Base-by-base conservation (phyloP, 192 early-diverging fungal species). In the Umbelopsis isabellina region DNA sequence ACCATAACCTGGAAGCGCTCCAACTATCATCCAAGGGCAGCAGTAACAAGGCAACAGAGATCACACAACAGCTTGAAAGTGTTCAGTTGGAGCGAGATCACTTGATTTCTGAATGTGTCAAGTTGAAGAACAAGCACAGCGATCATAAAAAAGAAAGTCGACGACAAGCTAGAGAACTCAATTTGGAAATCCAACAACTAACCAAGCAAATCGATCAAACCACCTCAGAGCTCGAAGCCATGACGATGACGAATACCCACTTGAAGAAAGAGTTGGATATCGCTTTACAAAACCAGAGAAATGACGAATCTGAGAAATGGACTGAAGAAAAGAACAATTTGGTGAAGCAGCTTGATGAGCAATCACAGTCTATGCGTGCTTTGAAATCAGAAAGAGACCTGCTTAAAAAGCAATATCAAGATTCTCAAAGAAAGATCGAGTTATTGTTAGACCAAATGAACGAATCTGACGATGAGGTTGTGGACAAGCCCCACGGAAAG, bases 401-500 rank as follows among this genome's bases (percentile, higher is more conserved):
- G 30, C 55, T 61, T 13, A 61, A 61, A 33, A 22, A 30, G 13
- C 55, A 61, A 16, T 61, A 61, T n/a, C 55, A 61, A 61, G 55
- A 61, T 13, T 61, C 55, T 22, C 55, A 61, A 61, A 25, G 55
- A 13, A 61, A 61, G 30, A 61, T 61, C 30, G 55, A 61, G 30
- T 35, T 61, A 15, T 30, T 61, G 13, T 61, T 61, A 30, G 55
- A 61, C 33, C 55, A 61, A n/a, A 61, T 61, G 55, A 61, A 61
- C n/a, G 55, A 61, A 18, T 61, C 55, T n/a, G 55, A 61, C 4
- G 55, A 61, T 33, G 55, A 61, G 18, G 30, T 61, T 6, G 13
- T 35, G 27, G 55, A 12, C 10, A 35, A 16, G 13, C 0, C 30
- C 18, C 27, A 7, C 10, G 33, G 5, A 27, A 27, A 61, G 27